Evolutionary conservation across 2,329 filamentous ascomycete species (phyloP), one percentile per base, ranked within the genome.

Genomic region (Ampelomyces quisqualis): DNA sequence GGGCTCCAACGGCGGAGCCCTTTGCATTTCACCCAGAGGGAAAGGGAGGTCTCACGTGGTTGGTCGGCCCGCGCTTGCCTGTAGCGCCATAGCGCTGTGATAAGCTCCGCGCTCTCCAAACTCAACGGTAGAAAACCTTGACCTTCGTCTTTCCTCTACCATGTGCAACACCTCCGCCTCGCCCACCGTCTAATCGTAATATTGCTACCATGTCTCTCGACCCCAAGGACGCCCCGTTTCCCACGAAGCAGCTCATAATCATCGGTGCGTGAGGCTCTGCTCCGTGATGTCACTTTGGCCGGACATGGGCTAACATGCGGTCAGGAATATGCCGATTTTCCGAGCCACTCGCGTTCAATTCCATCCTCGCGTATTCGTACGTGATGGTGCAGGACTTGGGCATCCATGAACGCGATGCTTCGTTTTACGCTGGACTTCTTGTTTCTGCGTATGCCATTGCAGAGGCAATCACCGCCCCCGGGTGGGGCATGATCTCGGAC

Each of bases 301-400:
- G 39, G 37, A 28, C 26, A 28, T 29, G 34, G 48, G 35, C 58
- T 63, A 40, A 60, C 51, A 34, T 20, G 40, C 43, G 41, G 33
- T 29, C 57, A 94, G 90, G 89, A 66, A 89, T 95, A 74, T 90
- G 94, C 63, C 88, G 90, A 59, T 81, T 96, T 53, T 89, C 90
- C 40, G 90, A 96, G 71, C 90, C 90, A 20, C 90, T 96, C 60
- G 90, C 90, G 30, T 81, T 96, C 60, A 95, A 90, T 10, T 94
- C 88, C 65, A 95, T 95, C 71, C 94, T 94, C 59, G 90, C 90
- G 21, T 96, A 95, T 50, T 65, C 65, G 39, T 65, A 55, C 41
- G 50, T 60, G 35, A 67, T 70, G 57, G 65, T 69, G 15, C 53
- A 65, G 43, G 64, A 70, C 34, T 53, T 76, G 27, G 64, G 65